Conservation (phyloP, 768 basidiomycete species). For the Lanmaoa rubissima region DNA sequence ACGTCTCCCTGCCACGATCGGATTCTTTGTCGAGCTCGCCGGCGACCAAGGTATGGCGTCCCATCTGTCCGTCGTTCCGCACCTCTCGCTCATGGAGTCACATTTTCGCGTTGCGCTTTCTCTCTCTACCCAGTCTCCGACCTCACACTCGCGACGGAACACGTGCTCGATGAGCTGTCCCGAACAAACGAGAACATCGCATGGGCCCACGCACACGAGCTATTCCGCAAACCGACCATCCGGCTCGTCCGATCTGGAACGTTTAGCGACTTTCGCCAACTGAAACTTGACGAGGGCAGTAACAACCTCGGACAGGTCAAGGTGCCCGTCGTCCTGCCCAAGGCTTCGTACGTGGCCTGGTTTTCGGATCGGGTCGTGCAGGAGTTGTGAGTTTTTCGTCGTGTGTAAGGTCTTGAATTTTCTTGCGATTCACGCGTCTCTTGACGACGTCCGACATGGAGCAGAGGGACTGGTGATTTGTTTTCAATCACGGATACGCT, state of each 20-base stretch:
- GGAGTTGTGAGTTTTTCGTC: conserved; percentile 10
- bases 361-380: conserved; percentile 11
- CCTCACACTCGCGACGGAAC: neutral
- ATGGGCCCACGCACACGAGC: neutral
- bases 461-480: too few relatives aligned
- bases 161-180: conserved; percentile 10
- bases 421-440: too few relatives aligned
- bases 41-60: neutral
- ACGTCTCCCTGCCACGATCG: conserved; percentile 5
- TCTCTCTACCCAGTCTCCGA: neutral
- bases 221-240: conserved; percentile 19
- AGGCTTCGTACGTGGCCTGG: conserved; percentile 11
- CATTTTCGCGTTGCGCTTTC: neutral
- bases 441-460: too few relatives aligned
- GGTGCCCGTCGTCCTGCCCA: conserved; percentile 21
- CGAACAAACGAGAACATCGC: neutral
- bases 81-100: neutral
- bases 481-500: neutral
- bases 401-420: neutral
- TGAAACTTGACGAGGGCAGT: conserved; percentile 13
- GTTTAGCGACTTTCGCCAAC: conserved; percentile 21
- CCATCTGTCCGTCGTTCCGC: neutral
- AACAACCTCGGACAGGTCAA: conserved; percentile 16
- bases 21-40: conserved; percentile 18
- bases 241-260: conserved; percentile 22